phyloP scores from a whole-genome alignment of 2,329 filamentous ascomycete genomes.

The Pseudocercospora crystallina region DNA sequence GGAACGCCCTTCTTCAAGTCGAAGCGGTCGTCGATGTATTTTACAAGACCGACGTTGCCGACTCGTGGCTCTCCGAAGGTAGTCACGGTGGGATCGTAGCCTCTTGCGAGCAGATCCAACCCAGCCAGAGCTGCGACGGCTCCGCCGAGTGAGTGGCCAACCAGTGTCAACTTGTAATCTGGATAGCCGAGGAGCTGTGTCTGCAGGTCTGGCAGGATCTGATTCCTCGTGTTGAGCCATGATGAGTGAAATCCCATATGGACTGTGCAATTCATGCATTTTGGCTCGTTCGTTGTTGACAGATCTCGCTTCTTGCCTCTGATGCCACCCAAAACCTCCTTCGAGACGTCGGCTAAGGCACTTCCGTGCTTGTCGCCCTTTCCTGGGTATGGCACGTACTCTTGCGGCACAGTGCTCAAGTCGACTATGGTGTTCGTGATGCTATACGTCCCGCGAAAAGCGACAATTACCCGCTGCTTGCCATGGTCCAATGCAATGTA shows the following conservation, averaged over 20 bases:
- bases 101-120: conserved; percentile 75
- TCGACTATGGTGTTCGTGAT: conserved; percentile 89
- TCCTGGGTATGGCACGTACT: conserved; percentile 83
- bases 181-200: conserved; percentile 62
- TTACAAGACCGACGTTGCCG: conserved; percentile 54
- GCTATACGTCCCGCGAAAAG: conserved; percentile 93
- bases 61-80: conserved; percentile 86
- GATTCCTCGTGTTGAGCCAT: conserved; percentile 72
- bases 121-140: conserved; percentile 86
- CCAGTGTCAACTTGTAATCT: conserved; percentile 70
- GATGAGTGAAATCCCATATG: conserved; percentile 86
- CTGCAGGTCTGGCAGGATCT: conserved; percentile 67
- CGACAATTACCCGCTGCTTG: conserved; percentile 70
- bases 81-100: conserved; percentile 74
- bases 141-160: conserved; percentile 90
- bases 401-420: conserved; percentile 82
- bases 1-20: conserved; percentile 12
- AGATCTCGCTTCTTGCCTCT: conserved; percentile 28
- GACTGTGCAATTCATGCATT: conserved; percentile 84
- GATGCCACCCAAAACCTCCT: conserved; percentile 14
- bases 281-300: conserved; percentile 41
- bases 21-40: conserved; percentile 58
- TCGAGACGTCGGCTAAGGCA: conserved; percentile 11
- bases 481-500: conserved; percentile 86
- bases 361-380: conserved; percentile 38